These are phyloP conservation scores for Pestalotiopsis sp. DNA, from an alignment of 2,329 filamentous ascomycete genomes.

Conservation along the genomic window DNA sequence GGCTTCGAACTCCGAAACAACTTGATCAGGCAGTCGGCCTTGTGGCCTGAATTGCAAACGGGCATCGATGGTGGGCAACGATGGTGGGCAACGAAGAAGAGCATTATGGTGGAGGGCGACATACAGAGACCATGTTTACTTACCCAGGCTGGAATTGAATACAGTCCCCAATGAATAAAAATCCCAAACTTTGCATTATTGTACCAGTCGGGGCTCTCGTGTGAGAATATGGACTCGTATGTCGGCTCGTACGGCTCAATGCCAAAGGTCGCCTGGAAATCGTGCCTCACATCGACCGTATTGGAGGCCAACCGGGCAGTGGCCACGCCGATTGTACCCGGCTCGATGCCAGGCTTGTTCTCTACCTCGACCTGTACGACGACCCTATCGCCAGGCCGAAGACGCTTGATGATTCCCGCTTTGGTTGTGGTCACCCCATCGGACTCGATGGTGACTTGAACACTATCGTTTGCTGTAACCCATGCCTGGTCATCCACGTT, in stretches of 20 bases:
- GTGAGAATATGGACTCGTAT: conserved; percentile 38
- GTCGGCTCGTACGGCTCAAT: conserved; percentile 34
- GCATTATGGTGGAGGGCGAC: no score
- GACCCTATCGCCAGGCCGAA: conserved; percentile 48
- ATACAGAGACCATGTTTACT: not conserved
- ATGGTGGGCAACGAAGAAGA: no score
- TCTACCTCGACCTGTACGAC: conserved; percentile 37
- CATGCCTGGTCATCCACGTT: conserved; percentile 34
- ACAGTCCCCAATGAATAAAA: conserved; percentile 63
- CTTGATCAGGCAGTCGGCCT: no score
- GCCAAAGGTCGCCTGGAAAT: conserved; percentile 37
- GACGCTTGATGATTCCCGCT: conserved; percentile 36
- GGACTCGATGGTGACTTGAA: conserved; percentile 32
- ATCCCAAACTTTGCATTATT: conserved; percentile 60
- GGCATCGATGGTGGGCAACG: no score
- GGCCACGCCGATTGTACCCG: conserved; percentile 21
- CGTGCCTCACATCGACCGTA: conserved; percentile 25
- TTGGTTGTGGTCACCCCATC: conserved; percentile 46
- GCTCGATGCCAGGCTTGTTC: conserved; percentile 19
- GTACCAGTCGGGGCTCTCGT: conserved; percentile 29
- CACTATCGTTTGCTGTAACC: conserved; percentile 30
- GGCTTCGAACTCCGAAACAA: no score
- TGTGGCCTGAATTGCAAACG: no score
- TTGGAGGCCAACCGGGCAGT: conserved; percentile 11
- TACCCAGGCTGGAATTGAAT: conserved; percentile 56